These are phyloP conservation scores for Stephania japonica DNA, from an alignment of 164 flowering plant genomes.

Conservation along the genomic window DNA sequence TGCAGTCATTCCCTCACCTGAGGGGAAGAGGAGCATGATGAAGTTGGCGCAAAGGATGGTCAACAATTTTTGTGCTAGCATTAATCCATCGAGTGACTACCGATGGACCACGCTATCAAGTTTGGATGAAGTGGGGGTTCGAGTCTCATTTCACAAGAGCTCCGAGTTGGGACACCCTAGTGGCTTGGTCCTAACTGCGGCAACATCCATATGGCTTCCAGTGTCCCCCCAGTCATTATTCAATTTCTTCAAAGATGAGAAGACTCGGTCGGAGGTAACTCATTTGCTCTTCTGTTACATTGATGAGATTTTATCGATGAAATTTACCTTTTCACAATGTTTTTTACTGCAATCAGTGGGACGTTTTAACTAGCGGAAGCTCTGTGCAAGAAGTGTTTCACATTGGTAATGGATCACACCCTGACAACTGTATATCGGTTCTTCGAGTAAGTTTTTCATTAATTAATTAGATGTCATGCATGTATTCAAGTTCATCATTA, in stretches of 20 bases:
- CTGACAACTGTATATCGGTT: constrained; percentile 44
- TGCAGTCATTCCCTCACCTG: constrained; percentile 29
- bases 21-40: constrained; percentile 54
- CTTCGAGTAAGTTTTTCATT: constrained; percentile 20
- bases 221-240: constrained; percentile 44
- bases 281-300: background rate
- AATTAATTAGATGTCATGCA: background rate
- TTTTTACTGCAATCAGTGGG: constrained; percentile 48
- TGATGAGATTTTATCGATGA: background rate
- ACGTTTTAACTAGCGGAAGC: constrained; percentile 56
- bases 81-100: constrained; percentile 44
- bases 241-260: constrained; percentile 48
- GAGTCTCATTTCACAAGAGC: constrained; percentile 44
- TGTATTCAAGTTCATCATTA: background rate
- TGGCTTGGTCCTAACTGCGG: constrained; percentile 62
- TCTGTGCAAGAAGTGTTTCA: constrained; percentile 54
- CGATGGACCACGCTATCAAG: constrained; percentile 50
- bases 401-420: constrained; percentile 55
- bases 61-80: constrained; percentile 53
- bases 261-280: constrained; percentile 26
- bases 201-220: constrained; percentile 73
- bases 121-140: constrained; percentile 40
- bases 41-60: constrained; percentile 69
- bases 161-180: constrained; percentile 64
- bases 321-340: background rate